A percentile compares a stretch with the other conserved stretches of the same genome.
Conservation (phyloP, 306 rosid genomes). For the Urtica urens region DNA sequence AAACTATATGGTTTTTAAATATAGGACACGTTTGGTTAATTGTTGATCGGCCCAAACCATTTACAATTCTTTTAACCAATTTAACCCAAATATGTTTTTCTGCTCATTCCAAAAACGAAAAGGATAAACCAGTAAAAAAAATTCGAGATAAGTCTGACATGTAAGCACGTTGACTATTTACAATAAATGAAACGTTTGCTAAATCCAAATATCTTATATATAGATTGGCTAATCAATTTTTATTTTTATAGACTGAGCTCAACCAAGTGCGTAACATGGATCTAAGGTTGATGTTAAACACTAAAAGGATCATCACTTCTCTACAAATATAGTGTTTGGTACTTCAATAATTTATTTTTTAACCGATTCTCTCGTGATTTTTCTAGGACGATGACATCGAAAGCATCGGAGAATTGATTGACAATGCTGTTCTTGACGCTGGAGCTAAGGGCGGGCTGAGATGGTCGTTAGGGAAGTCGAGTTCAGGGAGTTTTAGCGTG, state of each 20-base stretch:
- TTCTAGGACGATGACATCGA: conserved; percentile 45
- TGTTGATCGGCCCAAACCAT: no score
- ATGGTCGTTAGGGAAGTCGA: conserved; percentile 42
- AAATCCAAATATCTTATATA: no score
- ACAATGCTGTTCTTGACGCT: conserved; percentile 35
- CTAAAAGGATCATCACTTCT: conserved; percentile 16
- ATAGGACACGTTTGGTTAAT: no score
- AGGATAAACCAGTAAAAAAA: no score
- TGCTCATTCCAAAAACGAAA: no score
- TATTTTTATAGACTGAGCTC: conserved; percentile 24
- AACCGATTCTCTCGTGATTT: conserved; percentile 3
- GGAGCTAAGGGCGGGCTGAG: conserved; percentile 52
- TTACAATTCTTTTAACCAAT: no score
- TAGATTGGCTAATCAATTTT: no score
- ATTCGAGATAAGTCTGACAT: no score
- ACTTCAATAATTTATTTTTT: background rate
- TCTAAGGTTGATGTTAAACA: conserved; percentile 34
- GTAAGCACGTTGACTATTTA: no score
- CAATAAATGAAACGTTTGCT: no score
- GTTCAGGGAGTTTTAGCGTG: conserved; percentile 31
- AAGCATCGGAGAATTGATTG: conserved; percentile 26
- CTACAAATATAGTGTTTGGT: background rate
- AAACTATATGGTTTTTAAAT: no score
- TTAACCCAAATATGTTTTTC: no score
- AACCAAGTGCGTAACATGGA: conserved; percentile 31